Evolutionary conservation across 768 basidiomycete species (phyloP).

Genomic region (Boletus insuetus): DNA sequence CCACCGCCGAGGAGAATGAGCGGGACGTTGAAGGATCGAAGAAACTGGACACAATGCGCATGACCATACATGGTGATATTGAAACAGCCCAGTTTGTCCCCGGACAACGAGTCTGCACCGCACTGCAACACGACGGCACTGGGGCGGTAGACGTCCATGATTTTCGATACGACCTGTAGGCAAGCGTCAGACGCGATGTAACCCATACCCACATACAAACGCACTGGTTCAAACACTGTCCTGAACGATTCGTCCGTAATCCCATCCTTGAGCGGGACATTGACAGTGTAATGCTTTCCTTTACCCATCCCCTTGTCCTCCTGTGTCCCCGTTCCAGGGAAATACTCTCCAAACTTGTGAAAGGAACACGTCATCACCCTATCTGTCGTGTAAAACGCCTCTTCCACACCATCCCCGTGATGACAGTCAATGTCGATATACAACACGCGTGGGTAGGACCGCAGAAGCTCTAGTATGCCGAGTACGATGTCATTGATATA

Average conservation of each 20-base stretch:
- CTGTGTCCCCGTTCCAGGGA: slow-evolving; percentile 78
- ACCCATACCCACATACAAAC: slow-evolving; percentile 20
- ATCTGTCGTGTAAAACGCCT: slow-evolving; percentile 97
- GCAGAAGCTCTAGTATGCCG: slow-evolving; percentile 88
- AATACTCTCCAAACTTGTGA: slow-evolving; percentile 90
- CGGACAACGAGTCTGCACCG: slow-evolving; percentile 92
- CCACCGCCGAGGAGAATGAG: slow-evolving; percentile 92
- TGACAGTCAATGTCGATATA: slow-evolving; percentile 99
- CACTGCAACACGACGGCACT: slow-evolving; percentile 90
- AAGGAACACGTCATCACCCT: slow-evolving; percentile 97
- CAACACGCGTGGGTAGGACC: slow-evolving; percentile 80
- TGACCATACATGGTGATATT: slow-evolving; percentile 96
- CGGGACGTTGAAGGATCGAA: slow-evolving; percentile 79
- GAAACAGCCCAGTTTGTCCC: slow-evolving; percentile 95
- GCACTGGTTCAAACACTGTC: slow-evolving; percentile 89
- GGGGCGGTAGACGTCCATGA: slow-evolving; percentile 86
- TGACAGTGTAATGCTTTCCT: slow-evolving; percentile 86
- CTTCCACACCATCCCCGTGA: slow-evolving; percentile 98
- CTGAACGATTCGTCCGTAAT: slow-evolving; percentile 86
- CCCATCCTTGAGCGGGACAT: slow-evolving; percentile 93
- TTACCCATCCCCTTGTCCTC: slow-evolving; percentile 81
- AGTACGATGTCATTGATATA: slow-evolving; percentile 99
- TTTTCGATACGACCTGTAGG: slow-evolving; percentile 70
- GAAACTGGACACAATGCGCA: slow-evolving; percentile 84
- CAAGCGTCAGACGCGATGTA: background rate